phyloP scores from a whole-genome alignment of 306 rosid genomes.

The Rosa rugosa region DNA sequence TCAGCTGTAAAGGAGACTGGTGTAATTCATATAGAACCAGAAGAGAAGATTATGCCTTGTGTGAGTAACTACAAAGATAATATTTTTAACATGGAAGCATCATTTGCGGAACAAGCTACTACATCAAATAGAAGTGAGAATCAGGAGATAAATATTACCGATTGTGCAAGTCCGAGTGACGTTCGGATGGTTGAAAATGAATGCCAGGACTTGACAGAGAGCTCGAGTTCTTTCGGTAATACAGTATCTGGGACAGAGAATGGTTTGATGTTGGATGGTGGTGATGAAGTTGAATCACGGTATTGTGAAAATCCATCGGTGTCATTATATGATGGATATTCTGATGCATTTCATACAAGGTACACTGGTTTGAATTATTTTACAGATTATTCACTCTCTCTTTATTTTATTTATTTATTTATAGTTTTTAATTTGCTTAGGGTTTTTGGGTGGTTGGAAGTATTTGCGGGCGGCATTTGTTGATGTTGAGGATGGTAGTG shows the following conservation, averaged over 20 bases:
- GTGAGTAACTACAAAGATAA: conserved; percentile 29
- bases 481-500: not conserved
- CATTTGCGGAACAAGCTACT: conserved; percentile 22
- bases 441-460: not conserved
- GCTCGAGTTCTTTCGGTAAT: conserved; percentile 75
- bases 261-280: conserved; percentile 38
- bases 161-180: conserved; percentile 21
- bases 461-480: not conserved
- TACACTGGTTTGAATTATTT: conserved; percentile 21
- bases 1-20: conserved; percentile 35
- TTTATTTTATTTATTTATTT: not conserved
- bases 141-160: conserved; percentile 51
- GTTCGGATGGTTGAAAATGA: conserved; percentile 34
- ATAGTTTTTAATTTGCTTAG: not conserved
- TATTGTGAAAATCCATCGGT: conserved; percentile 26
- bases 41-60: conserved; percentile 28
- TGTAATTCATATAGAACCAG: conserved; percentile 10
- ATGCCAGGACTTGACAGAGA: conserved; percentile 42
- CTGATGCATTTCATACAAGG: conserved; percentile 47
- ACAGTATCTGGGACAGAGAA: conserved; percentile 52
- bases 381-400: not conserved
- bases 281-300: conserved; percentile 58
- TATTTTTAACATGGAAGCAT: conserved; percentile 26
- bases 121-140: conserved; percentile 32
- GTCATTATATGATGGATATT: conserved; percentile 34